Evolutionary conservation across 768 basidiomycete genomes (phyloP), one percentile per base, ranked within the genome.

Genomic region (Leccinum barrowsii): DNA sequence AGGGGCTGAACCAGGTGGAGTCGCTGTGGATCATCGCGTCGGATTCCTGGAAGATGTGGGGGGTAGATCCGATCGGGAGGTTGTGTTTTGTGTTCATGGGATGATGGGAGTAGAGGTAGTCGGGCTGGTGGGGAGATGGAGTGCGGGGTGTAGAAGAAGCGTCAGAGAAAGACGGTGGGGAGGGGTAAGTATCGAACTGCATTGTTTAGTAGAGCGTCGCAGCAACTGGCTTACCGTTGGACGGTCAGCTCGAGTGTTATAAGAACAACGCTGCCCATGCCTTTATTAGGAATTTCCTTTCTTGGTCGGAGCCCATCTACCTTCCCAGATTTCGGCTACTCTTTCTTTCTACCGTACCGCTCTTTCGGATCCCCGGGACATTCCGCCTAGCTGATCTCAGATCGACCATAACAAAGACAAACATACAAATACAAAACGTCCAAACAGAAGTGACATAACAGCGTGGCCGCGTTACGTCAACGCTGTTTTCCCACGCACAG

Each of bases 81-180:
- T 53, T 32, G 67, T 68, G 67, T 69, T 82, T 82, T 74, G 74
- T 68, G 70, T 73, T 64, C 64, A 70, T 50, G 40, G 54, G 57
- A 35, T 62, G 57, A 35, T 62, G 11, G 2, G 26, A 54, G 26
- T 65, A 67, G 44, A 72, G 55, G 61, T 78, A 65, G 65, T 78
- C 75, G 63, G 73, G 62, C 15, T 74, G 67, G 48, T 74, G 77
- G 21, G 89, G 89, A 1, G 89, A 90, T 0, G 89, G 89, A 0
- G 89, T 90, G 56, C 88, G 82, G 2, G 89, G 89, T 1, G 81
- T 78, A 47, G 87, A 77, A 52, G 82, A 87, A 61, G 84, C 80
- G 76, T 87, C 84, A 57, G 85, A 84, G 77, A 85, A 86, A 63
- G 84, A 63, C 32, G 70, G 65, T 42, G 70, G 69, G 34, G 73